Conservation (phyloP, 441 rosid species). For the Brassica balearica region DNA sequence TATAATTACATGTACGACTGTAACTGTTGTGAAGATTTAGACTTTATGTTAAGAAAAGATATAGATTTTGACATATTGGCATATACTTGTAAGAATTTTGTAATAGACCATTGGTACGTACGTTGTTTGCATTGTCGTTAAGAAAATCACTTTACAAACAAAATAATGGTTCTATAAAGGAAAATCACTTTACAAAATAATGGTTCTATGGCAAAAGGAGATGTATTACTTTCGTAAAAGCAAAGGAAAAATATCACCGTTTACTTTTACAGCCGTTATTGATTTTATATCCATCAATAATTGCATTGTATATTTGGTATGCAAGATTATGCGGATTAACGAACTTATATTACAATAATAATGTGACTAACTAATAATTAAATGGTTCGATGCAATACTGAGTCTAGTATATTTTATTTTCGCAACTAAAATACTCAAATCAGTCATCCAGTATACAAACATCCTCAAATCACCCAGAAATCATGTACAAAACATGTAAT, state of each 20-base stretch:
- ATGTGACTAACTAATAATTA: not conserved
- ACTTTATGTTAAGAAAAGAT: not conserved
- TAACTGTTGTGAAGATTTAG: conserved; percentile 5
- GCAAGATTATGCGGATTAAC: not conserved
- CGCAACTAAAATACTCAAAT: conserved; percentile 1
- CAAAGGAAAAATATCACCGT: not conserved
- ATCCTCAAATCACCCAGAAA: not conserved
- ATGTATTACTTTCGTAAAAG: not conserved
- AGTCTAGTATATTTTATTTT: not conserved
- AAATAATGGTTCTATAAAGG: too few relatives aligned
- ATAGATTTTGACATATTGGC: conserved; percentile 4
- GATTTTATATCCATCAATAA: not conserved
- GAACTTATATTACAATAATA: not conserved
- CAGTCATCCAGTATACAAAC: not conserved
- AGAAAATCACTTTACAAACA: too few relatives aligned
- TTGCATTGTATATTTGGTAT: conserved; percentile 1
- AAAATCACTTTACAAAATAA: not conserved
- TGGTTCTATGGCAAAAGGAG: not conserved
- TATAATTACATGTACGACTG: not conserved
- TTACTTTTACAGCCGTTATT: not conserved
- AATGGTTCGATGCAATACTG: not conserved
- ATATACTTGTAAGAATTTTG: not conserved
- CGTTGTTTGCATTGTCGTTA: not conserved
- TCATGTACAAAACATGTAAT: conserved; percentile 20
- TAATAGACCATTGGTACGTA: not conserved